phyloP scores from a whole-genome alignment of 208 protist species.

The Naegleria lovaniensis region DNA sequence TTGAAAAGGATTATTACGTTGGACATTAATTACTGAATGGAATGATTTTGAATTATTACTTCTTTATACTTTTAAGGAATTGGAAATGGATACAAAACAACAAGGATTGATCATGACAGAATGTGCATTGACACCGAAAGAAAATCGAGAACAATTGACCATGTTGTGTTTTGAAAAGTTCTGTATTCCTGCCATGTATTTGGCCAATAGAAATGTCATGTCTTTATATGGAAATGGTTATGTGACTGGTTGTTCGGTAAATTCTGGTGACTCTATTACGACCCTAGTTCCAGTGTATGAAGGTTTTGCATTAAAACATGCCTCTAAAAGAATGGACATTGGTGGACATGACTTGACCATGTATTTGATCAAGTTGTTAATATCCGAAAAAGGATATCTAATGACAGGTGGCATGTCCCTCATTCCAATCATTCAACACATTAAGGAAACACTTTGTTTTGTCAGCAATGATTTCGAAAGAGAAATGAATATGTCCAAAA shows the following conservation, averaged over 20 bases:
- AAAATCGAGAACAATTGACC: not conserved
- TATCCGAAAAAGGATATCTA: not conserved
- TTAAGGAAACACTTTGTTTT: too few species aligned
- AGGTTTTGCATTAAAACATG: not conserved
- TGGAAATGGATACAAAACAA: too few species aligned
- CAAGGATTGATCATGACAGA: too few species aligned
- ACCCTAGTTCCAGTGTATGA: not conserved
- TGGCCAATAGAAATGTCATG: not conserved
- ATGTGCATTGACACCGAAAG: too few species aligned
- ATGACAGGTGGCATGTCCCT: too few species aligned
- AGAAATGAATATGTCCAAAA: too few species aligned
- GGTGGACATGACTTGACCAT: not conserved
- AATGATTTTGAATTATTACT: too few species aligned
- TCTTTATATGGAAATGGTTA: not conserved
- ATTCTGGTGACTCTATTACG: not conserved
- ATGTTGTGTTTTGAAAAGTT: not conserved
- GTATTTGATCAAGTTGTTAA: not conserved
- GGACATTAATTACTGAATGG: too few species aligned
- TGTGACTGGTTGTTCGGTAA: not conserved
- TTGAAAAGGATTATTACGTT: too few species aligned
- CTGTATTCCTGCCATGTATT: not conserved
- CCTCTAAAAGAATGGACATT: not conserved
- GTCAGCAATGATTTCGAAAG: too few species aligned
- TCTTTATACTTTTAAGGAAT: too few species aligned
- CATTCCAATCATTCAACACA: too few species aligned